These are phyloP conservation scores for Nigrospora sphaerica DNA, from an alignment of 2,329 filamentous ascomycete species.

Conservation along the genomic window DNA sequence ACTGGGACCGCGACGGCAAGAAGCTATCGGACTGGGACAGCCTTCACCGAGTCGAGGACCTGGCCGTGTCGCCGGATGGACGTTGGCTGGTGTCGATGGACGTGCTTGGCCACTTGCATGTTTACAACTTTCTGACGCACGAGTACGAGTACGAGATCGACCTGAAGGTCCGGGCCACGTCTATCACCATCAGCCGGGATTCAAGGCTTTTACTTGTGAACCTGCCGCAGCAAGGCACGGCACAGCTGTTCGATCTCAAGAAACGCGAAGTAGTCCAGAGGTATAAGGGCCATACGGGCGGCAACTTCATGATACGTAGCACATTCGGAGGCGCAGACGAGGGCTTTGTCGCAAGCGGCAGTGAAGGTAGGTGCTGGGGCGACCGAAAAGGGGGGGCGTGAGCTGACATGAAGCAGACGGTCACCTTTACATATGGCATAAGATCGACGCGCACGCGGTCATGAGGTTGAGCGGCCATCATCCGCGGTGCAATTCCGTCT, in stretches of 20 bases:
- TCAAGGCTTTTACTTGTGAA: slow-evolving; percentile 79
- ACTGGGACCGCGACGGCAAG: slow-evolving; percentile 62
- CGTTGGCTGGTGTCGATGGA: slow-evolving; percentile 74
- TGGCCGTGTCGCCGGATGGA: slow-evolving; percentile 77
- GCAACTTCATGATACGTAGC: slow-evolving; percentile 72
- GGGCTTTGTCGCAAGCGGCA: slow-evolving; percentile 86
- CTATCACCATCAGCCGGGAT: slow-evolving; percentile 73
- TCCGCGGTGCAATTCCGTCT: slow-evolving; percentile 75
- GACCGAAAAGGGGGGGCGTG: background rate
- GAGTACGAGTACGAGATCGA: slow-evolving; percentile 70
- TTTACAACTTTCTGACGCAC: slow-evolving; percentile 73
- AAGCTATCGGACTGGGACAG: slow-evolving; percentile 59
- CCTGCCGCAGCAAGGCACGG: slow-evolving; percentile 61
- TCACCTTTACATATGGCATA: slow-evolving; percentile 84
- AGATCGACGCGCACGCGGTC: slow-evolving; percentile 68
- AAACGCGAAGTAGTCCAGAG: slow-evolving; percentile 64
- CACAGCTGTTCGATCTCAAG: slow-evolving; percentile 71
- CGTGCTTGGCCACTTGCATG: slow-evolving; percentile 60
- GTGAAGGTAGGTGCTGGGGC: slow-evolving; percentile 58
- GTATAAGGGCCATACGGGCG: slow-evolving; percentile 70
- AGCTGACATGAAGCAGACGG: slow-evolving; percentile 36
- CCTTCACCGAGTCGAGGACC: slow-evolving; percentile 72
- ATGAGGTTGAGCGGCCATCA: slow-evolving; percentile 70
- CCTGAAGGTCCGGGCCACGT: slow-evolving; percentile 64
- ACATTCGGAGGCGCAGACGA: slow-evolving; percentile 85